Conservation (phyloP, 352 stramenopile species). For the Elongisporangium undulatum region DNA sequence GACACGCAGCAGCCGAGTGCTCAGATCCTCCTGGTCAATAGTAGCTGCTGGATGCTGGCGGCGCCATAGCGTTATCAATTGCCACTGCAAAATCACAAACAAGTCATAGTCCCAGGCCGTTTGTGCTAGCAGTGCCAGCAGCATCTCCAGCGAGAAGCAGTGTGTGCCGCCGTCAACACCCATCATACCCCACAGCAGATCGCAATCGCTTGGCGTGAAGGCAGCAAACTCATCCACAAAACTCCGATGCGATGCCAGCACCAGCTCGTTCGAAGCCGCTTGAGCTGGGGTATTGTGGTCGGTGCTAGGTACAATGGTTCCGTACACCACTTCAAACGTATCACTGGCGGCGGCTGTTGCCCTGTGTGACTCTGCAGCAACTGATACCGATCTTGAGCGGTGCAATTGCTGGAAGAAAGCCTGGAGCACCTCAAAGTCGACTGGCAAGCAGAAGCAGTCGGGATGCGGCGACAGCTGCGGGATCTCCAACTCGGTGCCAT, state of each 20-base stretch:
- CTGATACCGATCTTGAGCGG: background rate
- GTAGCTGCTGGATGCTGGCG: conserved; percentile 5
- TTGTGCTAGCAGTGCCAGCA: conserved; percentile 49
- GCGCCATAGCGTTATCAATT: conserved; percentile 31
- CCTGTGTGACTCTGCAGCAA: conserved; percentile 10
- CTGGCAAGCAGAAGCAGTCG: conserved; percentile 77
- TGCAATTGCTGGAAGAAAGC: conserved; percentile 30
- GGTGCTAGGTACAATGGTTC: background rate
- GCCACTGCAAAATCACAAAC: conserved; percentile 65
- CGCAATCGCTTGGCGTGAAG: conserved; percentile 71
- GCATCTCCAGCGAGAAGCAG: conserved; percentile 38
- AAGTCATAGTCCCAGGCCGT: conserved; percentile 73
- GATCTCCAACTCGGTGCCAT: conserved; percentile 30
- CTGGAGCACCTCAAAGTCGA: conserved; percentile 69
- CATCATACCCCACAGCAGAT: conserved; percentile 74
- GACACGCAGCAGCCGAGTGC: conserved; percentile 20
- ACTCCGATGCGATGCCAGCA: conserved; percentile 6
- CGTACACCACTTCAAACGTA: conserved; percentile 72
- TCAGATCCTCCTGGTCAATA: background rate
- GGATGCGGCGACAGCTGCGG: conserved; percentile 74
- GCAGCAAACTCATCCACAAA: conserved; percentile 37
- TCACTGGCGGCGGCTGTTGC: conserved; percentile 44
- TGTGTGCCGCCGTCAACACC: conserved; percentile 42
- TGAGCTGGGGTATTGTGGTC: conserved; percentile 8
- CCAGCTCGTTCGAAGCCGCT: background rate